Conservation (phyloP, 768 basidiomycete genomes). For the Auriscalpium microsporum region DNA sequence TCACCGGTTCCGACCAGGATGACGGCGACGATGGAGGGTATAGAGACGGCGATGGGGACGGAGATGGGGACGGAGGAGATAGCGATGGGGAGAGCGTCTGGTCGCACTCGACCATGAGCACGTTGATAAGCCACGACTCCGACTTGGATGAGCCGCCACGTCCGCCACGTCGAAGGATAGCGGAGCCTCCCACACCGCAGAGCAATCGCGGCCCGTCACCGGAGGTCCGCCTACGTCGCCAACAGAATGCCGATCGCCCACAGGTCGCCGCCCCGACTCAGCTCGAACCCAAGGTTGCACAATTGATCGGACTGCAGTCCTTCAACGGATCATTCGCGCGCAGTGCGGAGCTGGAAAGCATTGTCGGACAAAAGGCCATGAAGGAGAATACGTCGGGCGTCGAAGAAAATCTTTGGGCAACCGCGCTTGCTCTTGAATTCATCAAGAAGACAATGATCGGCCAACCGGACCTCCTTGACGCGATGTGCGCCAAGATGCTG, state of each 20-base stretch:
- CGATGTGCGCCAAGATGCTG: conserved; percentile 32
- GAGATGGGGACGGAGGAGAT: conserved; percentile 6
- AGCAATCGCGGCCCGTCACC: not conserved
- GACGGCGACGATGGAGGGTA: not conserved
- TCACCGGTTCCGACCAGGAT: not conserved
- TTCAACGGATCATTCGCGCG: conserved; percentile 43
- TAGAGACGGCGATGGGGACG: not conserved
- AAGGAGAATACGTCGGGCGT: conserved; percentile 23
- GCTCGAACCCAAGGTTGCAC: conserved; percentile 22
- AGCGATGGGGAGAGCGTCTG: conserved; percentile 23
- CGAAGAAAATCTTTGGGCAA: conserved; percentile 38
- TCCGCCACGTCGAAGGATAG: conserved; percentile 25
- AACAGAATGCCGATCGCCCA: conserved; percentile 18
- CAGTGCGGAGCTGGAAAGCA: conserved; percentile 20
- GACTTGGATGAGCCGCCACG: conserved; percentile 16
- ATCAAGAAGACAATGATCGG: conserved; percentile 29
- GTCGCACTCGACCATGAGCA: conserved; percentile 42
- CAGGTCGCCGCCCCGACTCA: conserved; percentile 17
- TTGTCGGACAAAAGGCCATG: conserved; percentile 31
- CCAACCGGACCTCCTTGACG: conserved; percentile 33
- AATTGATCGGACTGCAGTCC: conserved; percentile 31
- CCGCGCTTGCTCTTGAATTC: conserved; percentile 39
- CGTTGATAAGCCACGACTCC: conserved; percentile 28
- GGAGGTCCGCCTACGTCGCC: not conserved
- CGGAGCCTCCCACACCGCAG: conserved; percentile 12